Evolutionary conservation across 768 basidiomycete species (phyloP).

Genomic region (Rhizopogon vinicolor): DNA sequence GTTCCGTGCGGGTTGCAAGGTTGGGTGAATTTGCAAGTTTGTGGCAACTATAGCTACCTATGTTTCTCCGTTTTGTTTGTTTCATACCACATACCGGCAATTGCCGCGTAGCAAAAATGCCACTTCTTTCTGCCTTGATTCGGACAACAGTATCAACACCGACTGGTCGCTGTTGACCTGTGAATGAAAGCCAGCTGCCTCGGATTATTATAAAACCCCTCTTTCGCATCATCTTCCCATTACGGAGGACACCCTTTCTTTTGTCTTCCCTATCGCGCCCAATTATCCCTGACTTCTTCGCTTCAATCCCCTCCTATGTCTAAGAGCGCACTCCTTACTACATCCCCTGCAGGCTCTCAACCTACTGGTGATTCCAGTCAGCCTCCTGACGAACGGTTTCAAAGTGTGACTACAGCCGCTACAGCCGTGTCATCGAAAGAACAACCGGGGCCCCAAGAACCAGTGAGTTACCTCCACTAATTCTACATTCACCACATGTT

Average conservation of each 20-base stretch:
- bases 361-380: slow-evolving; percentile 20
- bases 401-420: slow-evolving; percentile 18
- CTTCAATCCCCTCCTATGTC: slow-evolving; percentile 4
- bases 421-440: slow-evolving; percentile 4
- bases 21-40: too few relatives aligned
- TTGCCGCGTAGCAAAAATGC: too few relatives aligned
- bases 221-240: not conserved
- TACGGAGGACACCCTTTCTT: slow-evolving; percentile 19
- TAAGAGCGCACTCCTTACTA: slow-evolving; percentile 7
- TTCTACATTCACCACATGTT: not conserved
- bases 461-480: slow-evolving; percentile 11
- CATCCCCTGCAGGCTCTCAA: slow-evolving; percentile 16
- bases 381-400: slow-evolving; percentile 17
- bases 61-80: too few relatives aligned
- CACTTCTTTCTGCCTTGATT: too few relatives aligned
- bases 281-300: slow-evolving; percentile 7
- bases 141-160: too few relatives aligned
- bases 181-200: too few relatives aligned
- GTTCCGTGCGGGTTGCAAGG: too few relatives aligned
- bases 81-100: too few relatives aligned
- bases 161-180: too few relatives aligned
- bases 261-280: slow-evolving; percentile 12
- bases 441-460: slow-evolving; percentile 17
- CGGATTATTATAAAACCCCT: not conserved
- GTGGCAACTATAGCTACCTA: too few relatives aligned